Evolutionary conservation across 106 monocot genomes (phyloP).

Genomic region (Dioscorea alata): DNA sequence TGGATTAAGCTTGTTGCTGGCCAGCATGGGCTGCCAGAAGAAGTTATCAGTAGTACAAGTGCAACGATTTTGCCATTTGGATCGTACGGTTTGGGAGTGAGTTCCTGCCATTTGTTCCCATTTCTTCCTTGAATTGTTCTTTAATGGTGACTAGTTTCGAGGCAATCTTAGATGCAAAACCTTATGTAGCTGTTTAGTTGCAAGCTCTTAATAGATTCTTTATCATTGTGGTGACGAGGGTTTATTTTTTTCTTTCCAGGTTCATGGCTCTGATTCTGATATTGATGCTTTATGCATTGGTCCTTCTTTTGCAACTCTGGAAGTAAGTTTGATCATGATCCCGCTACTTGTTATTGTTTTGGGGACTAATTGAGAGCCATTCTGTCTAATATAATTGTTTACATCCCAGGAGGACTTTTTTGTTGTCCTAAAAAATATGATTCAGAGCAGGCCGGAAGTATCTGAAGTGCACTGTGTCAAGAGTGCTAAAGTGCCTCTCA

Average conservation of each 20-base stretch:
- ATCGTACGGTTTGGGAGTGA: conserved; percentile 37
- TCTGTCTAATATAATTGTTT: not conserved
- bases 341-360: not conserved
- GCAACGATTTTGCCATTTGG: conserved; percentile 29
- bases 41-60: conserved; percentile 9
- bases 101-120: not conserved
- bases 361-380: too few species aligned
- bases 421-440: conserved; percentile 13
- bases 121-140: not conserved
- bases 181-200: too few species aligned
- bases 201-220: too few species aligned
- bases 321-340: conserved; percentile 15
- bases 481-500: conserved; percentile 38
- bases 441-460: conserved; percentile 27
- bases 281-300: conserved; percentile 37
- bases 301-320: conserved; percentile 25
- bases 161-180: too few species aligned
- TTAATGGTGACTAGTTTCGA: not conserved
- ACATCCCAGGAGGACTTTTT: conserved; percentile 33
- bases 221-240: too few species aligned
- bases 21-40: conserved; percentile 1
- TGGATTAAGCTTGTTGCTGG: conserved; percentile 27
- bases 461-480: conserved; percentile 33
- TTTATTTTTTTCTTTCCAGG: conserved; percentile 6
- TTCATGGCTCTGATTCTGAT: conserved; percentile 43